Conservation (phyloP, 768 basidiomycete species). For the Harrya chromipes region DNA sequence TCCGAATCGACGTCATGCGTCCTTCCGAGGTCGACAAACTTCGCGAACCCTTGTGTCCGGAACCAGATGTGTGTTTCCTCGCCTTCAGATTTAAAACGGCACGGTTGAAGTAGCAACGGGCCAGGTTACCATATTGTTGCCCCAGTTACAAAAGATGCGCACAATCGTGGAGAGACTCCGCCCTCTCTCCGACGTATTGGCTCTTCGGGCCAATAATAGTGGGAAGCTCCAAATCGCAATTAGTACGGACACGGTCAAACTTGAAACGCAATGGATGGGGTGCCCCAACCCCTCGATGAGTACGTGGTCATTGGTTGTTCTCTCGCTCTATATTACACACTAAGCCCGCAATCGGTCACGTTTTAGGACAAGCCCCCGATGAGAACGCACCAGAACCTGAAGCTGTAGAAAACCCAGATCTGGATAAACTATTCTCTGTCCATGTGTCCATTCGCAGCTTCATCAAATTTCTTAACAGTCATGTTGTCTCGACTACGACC, state of each 20-base stretch:
- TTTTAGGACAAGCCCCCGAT: slow-evolving; percentile 26
- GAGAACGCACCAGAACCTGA: slow-evolving; percentile 34
- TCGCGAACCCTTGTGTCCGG: slow-evolving; percentile 80
- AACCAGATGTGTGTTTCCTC: slow-evolving; percentile 66
- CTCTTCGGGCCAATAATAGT: slow-evolving; percentile 62
- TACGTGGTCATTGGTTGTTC: slow-evolving; percentile 14
- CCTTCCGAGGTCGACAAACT: slow-evolving; percentile 69
- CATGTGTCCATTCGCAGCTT: slow-evolving; percentile 72
- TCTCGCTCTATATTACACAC: background rate
- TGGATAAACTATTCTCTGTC: slow-evolving; percentile 58
- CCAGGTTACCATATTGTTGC: slow-evolving; percentile 76
- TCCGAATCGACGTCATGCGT: slow-evolving; percentile 77
- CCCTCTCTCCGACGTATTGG: slow-evolving; percentile 65
- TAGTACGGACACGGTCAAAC: slow-evolving; percentile 67
- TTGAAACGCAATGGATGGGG: slow-evolving; percentile 79
- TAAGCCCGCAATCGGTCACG: slow-evolving; percentile 1
- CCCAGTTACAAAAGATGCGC: slow-evolving; percentile 71
- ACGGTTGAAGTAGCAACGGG: slow-evolving; percentile 2
- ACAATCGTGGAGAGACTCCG: slow-evolving; percentile 74
- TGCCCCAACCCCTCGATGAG: slow-evolving; percentile 63
- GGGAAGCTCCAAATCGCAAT: slow-evolving; percentile 54
- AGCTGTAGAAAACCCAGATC: slow-evolving; percentile 44
- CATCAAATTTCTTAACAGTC: slow-evolving; percentile 76
- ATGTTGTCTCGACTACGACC: slow-evolving; percentile 78
- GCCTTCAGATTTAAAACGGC: background rate